These are phyloP conservation scores for Malus hybrid DNA, from an alignment of 331 rosid species.

Conservation along the genomic window DNA sequence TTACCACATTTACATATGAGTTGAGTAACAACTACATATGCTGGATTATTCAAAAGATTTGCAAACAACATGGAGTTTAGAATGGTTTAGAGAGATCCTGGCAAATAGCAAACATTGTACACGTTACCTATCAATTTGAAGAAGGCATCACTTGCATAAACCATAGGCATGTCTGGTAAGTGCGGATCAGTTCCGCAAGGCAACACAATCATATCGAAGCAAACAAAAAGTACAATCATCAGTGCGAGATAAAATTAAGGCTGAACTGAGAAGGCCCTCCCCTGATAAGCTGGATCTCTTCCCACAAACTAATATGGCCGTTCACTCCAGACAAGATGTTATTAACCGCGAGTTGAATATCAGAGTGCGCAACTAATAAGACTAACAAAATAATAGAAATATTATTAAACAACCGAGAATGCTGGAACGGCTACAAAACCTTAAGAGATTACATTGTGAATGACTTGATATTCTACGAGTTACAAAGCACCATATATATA, in stretches of 20 bases:
- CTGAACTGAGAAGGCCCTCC: conserved; percentile 61
- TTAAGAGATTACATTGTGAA: no score
- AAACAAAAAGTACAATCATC: conserved; percentile 24
- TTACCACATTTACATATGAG: no score
- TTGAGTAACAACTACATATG: background rate
- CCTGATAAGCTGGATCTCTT: conserved; percentile 59
- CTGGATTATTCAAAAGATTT: background rate
- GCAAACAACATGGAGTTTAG: background rate
- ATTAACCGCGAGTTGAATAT: no score
- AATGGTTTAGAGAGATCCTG: background rate
- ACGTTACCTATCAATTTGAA: conserved; percentile 71
- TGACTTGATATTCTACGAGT: no score
- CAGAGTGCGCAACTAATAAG: no score
- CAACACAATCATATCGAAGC: conserved; percentile 21
- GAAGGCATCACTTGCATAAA: conserved; percentile 91
- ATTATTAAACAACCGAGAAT: no score
- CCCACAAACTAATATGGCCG: conserved; percentile 65
- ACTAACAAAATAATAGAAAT: no score
- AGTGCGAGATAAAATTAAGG: conserved; percentile 31
- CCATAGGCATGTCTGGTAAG: conserved; percentile 83
- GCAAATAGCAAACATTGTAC: background rate
- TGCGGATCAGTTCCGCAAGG: conserved; percentile 70
- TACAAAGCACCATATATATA: no score
- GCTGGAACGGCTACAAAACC: no score
- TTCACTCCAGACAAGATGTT: conserved; percentile 61